Conservation (phyloP, 2,329 filamentous ascomycete species). For the Monascus ruber region DNA sequence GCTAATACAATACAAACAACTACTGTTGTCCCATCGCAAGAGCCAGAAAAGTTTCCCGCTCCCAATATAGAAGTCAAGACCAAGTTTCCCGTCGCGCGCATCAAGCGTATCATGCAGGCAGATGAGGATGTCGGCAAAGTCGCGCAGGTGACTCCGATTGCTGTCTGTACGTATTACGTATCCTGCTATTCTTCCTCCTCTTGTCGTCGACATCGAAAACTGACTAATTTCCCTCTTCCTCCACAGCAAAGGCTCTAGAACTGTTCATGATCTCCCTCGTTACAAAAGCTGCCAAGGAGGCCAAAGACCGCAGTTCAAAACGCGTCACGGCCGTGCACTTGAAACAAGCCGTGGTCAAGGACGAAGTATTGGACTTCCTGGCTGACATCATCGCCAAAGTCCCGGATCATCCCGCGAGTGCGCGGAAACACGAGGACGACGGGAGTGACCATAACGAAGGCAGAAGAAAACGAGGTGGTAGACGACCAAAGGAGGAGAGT, state of each 20-base stretch:
- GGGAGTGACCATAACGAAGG: conserved; percentile 37
- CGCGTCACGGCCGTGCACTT: conserved; percentile 82
- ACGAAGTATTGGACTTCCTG: conserved; percentile 91
- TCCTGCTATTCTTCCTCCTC: conserved; percentile 1
- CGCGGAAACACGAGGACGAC: conserved; percentile 33
- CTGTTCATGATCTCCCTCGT: conserved; percentile 96
- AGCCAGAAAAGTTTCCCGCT: conserved; percentile 16
- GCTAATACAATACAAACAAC: conserved; percentile 11
- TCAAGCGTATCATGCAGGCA: conserved; percentile 99
- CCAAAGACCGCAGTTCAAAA: conserved; percentile 72
- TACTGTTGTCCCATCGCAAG: conserved; percentile 9
- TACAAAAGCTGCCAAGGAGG: conserved; percentile 74
- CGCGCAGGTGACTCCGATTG: conserved; percentile 91
- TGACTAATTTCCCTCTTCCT: background rate
- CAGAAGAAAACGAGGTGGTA: conserved; percentile 34
- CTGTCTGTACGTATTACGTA: conserved; percentile 53
- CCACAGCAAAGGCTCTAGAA: conserved; percentile 75
- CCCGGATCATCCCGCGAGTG: conserved; percentile 45
- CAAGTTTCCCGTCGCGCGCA: conserved; percentile 92
- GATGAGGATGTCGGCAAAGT: conserved; percentile 98
- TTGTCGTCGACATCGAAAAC: background rate
- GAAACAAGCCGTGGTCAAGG: conserved; percentile 76
- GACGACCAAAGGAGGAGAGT: conserved; percentile 30
- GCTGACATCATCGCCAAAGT: conserved; percentile 83
- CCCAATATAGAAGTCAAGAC: conserved; percentile 69